Evolutionary conservation across 306 rosid genomes (phyloP).

Genomic region (Cicer pinnatifidum): DNA sequence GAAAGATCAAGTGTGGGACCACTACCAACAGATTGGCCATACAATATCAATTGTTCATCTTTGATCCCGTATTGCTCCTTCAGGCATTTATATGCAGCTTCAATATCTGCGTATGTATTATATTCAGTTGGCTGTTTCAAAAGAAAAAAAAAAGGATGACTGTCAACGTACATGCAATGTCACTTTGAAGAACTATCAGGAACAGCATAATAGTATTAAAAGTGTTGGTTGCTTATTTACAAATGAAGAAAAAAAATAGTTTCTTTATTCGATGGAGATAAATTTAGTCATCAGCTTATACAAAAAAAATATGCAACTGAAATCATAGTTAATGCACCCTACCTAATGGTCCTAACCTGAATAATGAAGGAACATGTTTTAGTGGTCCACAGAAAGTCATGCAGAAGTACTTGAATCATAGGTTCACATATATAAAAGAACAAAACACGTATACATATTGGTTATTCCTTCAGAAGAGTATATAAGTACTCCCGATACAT

Average conservation of each 20-base stretch:
- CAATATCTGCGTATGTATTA: constrained; percentile 93
- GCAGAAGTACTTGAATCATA: not conserved
- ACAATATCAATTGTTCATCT: constrained; percentile 83
- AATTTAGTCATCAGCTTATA: not conserved
- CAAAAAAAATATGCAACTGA: not conserved
- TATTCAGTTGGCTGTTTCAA: constrained; percentile 88
- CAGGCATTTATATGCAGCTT: constrained; percentile 87
- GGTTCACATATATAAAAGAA: not conserved
- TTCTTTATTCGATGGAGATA: not conserved
- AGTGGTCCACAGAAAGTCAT: not conserved
- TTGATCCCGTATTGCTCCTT: constrained; percentile 81
- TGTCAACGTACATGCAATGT: constrained; percentile 42
- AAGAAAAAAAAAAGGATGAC: constrained; percentile 45
- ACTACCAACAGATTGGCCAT: constrained; percentile 96
- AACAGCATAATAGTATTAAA: not conserved
- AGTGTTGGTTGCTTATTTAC: not conserved
- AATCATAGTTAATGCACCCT: constrained; percentile 3
- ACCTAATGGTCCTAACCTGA: not conserved
- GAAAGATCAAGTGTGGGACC: constrained; percentile 96
- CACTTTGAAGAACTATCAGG: constrained; percentile 8
- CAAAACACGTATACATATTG: no score
- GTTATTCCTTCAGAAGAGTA: no score
- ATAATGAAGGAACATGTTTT: constrained; percentile 14
- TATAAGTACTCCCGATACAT: no score
- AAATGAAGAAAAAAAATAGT: not conserved